Conservation (phyloP, 345 rosid genomes). For the Cardamine occulta region DNA sequence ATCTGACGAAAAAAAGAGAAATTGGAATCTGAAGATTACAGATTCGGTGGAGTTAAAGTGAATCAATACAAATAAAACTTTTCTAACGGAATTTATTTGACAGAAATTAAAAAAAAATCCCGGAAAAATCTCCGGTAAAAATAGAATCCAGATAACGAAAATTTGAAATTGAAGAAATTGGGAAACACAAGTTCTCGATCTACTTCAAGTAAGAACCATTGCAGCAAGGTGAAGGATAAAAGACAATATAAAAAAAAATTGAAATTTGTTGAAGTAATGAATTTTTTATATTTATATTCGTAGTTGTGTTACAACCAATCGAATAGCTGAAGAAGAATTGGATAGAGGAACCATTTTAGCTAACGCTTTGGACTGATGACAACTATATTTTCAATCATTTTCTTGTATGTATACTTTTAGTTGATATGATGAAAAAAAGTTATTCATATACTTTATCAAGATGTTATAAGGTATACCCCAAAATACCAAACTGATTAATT, state of each 20-base stretch:
- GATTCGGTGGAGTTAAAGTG: slow-evolving; percentile 27
- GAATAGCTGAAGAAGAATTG: slow-evolving; percentile 27
- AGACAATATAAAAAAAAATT: not conserved
- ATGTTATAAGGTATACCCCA: not conserved
- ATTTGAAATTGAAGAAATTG: slow-evolving; percentile 16
- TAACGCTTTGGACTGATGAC: not conserved
- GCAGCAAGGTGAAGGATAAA: slow-evolving; percentile 23
- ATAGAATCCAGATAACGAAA: not conserved
- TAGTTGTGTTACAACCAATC: slow-evolving; percentile 27
- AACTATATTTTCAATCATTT: not conserved
- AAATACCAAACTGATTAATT: too few relatives aligned
- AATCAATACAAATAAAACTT: slow-evolving; percentile 6
- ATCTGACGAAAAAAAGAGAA: not conserved
- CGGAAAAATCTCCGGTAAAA: not conserved
- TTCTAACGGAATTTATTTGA: not conserved
- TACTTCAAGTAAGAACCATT: slow-evolving; percentile 44
- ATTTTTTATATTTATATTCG: not conserved
- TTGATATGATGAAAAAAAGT: too few relatives aligned
- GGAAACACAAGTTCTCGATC: slow-evolving; percentile 30
- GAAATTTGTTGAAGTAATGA: not conserved
- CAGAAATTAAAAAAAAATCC: not conserved
- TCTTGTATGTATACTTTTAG: not conserved
- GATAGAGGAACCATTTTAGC: slow-evolving; percentile 27
- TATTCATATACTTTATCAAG: not conserved
- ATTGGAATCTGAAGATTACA: slow-evolving; percentile 32